Percentiles rank a stretch among this genome's conserved stretches.
Evolutionary conservation across 2,329 filamentous ascomycete genomes (phyloP).

Genomic region (Fusarium dlaminii): DNA sequence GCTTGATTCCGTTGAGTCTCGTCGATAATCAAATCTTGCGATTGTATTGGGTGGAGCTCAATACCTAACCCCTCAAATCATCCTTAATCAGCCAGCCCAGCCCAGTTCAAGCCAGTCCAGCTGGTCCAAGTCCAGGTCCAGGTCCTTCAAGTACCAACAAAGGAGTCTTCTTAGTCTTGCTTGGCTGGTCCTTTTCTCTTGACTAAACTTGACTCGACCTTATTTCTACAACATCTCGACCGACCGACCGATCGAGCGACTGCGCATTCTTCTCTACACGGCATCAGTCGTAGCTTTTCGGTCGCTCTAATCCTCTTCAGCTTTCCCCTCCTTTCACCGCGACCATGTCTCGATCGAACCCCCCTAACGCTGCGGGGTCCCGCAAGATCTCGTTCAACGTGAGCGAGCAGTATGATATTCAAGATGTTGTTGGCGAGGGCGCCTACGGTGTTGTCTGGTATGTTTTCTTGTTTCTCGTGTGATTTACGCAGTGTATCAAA

Average conservation of each 20-base stretch:
- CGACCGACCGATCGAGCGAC: conserved; percentile 21
- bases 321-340: conserved; percentile 6
- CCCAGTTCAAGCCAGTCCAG: background rate
- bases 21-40: conserved; percentile 17
- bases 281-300: background rate
- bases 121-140: background rate
- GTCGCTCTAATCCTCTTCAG: background rate
- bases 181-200: conserved; percentile 33
- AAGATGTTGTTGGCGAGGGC: conserved; percentile 98
- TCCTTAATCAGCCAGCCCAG: conserved; percentile 31
- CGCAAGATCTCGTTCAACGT: conserved; percentile 99
- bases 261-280: conserved; percentile 8
- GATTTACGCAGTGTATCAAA: background rate
- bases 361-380: conserved; percentile 69
- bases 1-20: background rate
- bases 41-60: conserved; percentile 35
- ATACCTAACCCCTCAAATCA: conserved; percentile 31
- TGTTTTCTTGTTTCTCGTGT: conserved; percentile 45
- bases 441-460: conserved; percentile 99
- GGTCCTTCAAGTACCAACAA: conserved; percentile 30
- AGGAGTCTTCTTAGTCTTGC: conserved; percentile 33
- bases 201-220: conserved; percentile 19
- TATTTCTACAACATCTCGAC: conserved; percentile 21
- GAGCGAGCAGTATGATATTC: conserved; percentile 98
- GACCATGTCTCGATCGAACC: conserved; percentile 63